A percentile compares a stretch with the other conserved stretches of the same genome.
Conservation (phyloP, 495 filamentous ascomycete genomes). For the Cudoniella acicularis region DNA sequence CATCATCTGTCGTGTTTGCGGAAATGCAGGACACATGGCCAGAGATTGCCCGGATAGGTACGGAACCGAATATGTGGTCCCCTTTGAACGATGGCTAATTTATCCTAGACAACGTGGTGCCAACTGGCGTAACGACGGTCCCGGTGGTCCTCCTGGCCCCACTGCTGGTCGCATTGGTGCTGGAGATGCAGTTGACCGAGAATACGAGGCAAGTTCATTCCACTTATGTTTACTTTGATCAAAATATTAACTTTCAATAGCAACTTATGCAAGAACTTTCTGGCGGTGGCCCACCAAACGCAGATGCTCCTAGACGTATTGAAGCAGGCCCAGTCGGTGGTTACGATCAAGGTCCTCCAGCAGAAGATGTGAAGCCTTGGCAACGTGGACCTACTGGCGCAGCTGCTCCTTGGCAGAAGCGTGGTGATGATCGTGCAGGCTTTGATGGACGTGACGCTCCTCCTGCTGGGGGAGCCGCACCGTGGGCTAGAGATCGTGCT, state of each 20-base stretch:
- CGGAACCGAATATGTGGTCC: background rate
- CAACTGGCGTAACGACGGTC: conserved; percentile 81
- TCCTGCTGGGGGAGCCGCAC: conserved; percentile 34
- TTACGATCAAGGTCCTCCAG: conserved; percentile 36
- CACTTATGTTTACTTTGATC: background rate
- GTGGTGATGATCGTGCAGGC: conserved; percentile 33
- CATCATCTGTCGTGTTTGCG: conserved; percentile 98
- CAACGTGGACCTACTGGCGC: conserved; percentile 84
- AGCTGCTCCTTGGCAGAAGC: conserved; percentile 70
- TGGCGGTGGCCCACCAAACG: conserved; percentile 62
- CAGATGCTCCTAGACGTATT: conserved; percentile 71
- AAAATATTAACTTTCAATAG: conserved; percentile 47
- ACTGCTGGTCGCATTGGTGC: conserved; percentile 66
- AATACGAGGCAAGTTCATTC: conserved; percentile 73
- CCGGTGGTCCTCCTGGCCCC: conserved; percentile 36
- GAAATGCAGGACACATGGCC: conserved; percentile 90
- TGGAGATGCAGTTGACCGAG: conserved; percentile 86
- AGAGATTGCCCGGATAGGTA: conserved; percentile 79
- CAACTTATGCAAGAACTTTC: conserved; percentile 98
- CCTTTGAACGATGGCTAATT: conserved; percentile 32
- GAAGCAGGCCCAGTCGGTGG: conserved; percentile 72
- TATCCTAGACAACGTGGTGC: conserved; percentile 62
- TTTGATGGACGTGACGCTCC: conserved; percentile 29
- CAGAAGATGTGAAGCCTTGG: conserved; percentile 72
- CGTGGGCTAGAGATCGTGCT: conserved; percentile 58